These are phyloP conservation scores for Phytophthora megakarya DNA, from an alignment of 352 stramenopile genomes.

Conservation along the genomic window DNA sequence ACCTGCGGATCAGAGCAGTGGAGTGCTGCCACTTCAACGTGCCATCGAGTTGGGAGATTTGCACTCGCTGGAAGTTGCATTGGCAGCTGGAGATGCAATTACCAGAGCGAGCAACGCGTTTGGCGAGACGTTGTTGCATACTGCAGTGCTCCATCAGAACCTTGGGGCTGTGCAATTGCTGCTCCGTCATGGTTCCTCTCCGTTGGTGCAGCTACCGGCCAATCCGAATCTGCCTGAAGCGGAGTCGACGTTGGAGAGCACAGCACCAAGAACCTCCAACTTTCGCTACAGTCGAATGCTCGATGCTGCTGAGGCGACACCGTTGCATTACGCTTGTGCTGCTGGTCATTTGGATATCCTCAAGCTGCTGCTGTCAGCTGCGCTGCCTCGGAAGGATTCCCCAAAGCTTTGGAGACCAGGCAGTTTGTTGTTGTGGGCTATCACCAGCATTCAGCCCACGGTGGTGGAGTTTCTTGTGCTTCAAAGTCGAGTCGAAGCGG, in stretches of 20 bases:
- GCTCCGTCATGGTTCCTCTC: conserved; percentile 51
- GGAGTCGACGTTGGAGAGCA: conserved; percentile 48
- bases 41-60: conserved; percentile 61
- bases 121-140: conserved; percentile 73
- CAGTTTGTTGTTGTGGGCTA: conserved; percentile 72
- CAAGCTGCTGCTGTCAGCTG: conserved; percentile 51
- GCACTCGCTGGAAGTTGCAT: conserved; percentile 26
- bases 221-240: conserved; percentile 17
- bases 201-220: conserved; percentile 39
- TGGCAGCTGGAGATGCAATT: conserved; percentile 9
- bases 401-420: conserved; percentile 36
- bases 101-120: conserved; percentile 41
- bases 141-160: conserved; percentile 63
- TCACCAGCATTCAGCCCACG: conserved; percentile 45
- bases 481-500: conserved; percentile 46
- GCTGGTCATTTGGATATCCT: conserved; percentile 62
- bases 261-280: conserved; percentile 56
- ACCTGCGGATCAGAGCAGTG: conserved; percentile 43
- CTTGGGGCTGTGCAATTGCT: conserved; percentile 55
- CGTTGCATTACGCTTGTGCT: conserved; percentile 68
- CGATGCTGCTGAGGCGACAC: conserved; percentile 56
- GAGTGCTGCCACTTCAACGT: conserved; percentile 51
- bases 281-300: conserved; percentile 63
- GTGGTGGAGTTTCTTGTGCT: conserved; percentile 59
- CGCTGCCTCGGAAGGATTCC: conserved; percentile 14